phyloP scores from a whole-genome alignment of 352 stramenopile genomes.

The Globisporangium ultimum region DNA sequence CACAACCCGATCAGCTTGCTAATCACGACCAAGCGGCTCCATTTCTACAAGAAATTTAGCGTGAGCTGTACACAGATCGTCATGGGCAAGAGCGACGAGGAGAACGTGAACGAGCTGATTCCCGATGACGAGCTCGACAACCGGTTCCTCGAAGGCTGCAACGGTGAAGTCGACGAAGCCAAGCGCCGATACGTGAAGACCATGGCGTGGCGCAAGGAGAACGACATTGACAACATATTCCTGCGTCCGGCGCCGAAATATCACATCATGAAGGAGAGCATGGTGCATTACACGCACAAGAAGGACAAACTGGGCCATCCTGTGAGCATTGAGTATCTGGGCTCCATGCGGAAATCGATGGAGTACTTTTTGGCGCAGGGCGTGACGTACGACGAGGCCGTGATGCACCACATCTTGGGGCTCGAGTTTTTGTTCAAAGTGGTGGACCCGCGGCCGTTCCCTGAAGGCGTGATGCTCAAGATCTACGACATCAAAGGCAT shows the following conservation, averaged over 20 bases:
- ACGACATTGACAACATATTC: slow-evolving; percentile 70
- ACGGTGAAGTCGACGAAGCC: slow-evolving; percentile 64
- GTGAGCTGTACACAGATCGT: slow-evolving; percentile 39
- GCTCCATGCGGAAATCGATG: slow-evolving; percentile 55
- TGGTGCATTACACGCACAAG: slow-evolving; percentile 65
- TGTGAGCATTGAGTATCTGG: slow-evolving; percentile 56
- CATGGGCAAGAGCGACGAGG: slow-evolving; percentile 37
- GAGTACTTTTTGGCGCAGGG: slow-evolving; percentile 52
- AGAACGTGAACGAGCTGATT: slow-evolving; percentile 27
- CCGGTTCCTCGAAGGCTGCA: slow-evolving; percentile 65
- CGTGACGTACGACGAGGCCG: slow-evolving; percentile 52
- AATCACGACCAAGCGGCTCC: slow-evolving; percentile 47
- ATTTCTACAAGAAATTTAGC: slow-evolving; percentile 27
- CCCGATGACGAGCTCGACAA: slow-evolving; percentile 39
- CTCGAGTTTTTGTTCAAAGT: slow-evolving; percentile 75
- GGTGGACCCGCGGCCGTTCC: slow-evolving; percentile 54
- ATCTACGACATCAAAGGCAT: slow-evolving; percentile 78
- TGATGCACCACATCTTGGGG: slow-evolving; percentile 62
- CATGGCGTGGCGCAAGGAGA: slow-evolving; percentile 62
- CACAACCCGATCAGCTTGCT: slow-evolving; percentile 52
- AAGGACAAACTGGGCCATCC: slow-evolving; percentile 56
- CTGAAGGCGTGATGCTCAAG: slow-evolving; percentile 63
- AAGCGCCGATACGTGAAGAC: slow-evolving; percentile 60
- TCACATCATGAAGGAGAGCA: slow-evolving; percentile 57
- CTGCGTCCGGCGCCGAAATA: slow-evolving; percentile 52